Percentiles rank a stretch among this genome's conserved stretches.
These are phyloP conservation scores for Myriangium duriaei DNA, from an alignment of 2,329 filamentous ascomycete species.

Conservation along the genomic window DNA sequence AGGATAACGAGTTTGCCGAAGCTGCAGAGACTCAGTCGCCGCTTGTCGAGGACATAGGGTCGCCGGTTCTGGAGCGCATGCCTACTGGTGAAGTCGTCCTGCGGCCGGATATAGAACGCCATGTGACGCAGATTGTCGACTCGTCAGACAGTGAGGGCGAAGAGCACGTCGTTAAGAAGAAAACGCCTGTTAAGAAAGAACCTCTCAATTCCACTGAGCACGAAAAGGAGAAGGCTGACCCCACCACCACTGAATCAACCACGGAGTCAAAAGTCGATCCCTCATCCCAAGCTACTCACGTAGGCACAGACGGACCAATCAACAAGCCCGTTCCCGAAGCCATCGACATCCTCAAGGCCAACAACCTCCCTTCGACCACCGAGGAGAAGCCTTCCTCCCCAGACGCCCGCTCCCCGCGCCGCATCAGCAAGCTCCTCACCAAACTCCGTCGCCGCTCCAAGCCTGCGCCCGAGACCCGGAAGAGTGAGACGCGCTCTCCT, in stretches of 20 bases:
- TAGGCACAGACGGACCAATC: constrained; percentile 13
- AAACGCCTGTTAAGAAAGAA: constrained; percentile 3
- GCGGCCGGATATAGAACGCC: constrained; percentile 19
- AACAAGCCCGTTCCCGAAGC: constrained; percentile 6
- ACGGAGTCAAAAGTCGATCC: constrained; percentile 1
- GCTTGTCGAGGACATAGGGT: too few species aligned
- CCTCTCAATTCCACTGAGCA: constrained; percentile 5
- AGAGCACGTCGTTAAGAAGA: too few species aligned
- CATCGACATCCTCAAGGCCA: background rate
- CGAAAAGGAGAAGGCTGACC: constrained; percentile 11
- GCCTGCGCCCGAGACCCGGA: background rate
- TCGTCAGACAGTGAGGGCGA: constrained; percentile 16
- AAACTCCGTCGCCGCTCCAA: constrained; percentile 7
- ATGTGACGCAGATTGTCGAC: constrained; percentile 20
- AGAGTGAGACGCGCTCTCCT: too few species aligned
- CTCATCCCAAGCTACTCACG: constrained; percentile 6
- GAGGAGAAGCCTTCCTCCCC: background rate
- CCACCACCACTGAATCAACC: constrained; percentile 9
- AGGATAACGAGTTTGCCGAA: background rate
- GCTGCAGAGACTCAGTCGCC: too few species aligned
- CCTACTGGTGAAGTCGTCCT: constrained; percentile 4
- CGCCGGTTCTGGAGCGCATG: too few species aligned
- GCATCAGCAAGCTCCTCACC: constrained; percentile 4
- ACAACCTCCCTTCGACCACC: background rate
- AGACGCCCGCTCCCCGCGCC: background rate